These are phyloP conservation scores for Calcarisporium arbuscula DNA, from an alignment of 2,329 filamentous ascomycete species.

Conservation along the genomic window DNA sequence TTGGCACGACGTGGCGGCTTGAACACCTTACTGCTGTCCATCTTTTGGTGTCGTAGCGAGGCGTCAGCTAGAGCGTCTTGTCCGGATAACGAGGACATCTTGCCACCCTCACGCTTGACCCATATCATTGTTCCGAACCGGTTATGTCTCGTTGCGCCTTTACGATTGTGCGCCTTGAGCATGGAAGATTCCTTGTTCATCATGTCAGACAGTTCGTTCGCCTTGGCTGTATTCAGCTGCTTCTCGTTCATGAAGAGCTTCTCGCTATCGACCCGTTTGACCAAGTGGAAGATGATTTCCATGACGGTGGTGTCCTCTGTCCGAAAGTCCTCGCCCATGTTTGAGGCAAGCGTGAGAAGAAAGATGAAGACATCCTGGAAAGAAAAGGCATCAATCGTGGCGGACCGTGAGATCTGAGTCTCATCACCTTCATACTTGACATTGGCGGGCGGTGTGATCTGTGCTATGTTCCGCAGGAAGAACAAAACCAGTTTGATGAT, in stretches of 20 bases:
- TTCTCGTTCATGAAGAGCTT: conserved; percentile 80
- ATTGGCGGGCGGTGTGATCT: conserved; percentile 70
- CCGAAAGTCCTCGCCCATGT: conserved; percentile 89
- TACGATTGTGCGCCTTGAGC: conserved; percentile 68
- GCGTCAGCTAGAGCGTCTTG: conserved; percentile 76
- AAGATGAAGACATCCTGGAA: conserved; percentile 86
- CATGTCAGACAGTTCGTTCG: conserved; percentile 65
- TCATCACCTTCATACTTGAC: conserved; percentile 81
- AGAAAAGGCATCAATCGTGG: conserved; percentile 82
- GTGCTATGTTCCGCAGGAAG: conserved; percentile 80
- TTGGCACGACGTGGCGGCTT: conserved; percentile 65
- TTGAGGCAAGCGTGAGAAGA: conserved; percentile 80
- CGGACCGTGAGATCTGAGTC: conserved; percentile 78
- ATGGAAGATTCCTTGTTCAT: conserved; percentile 81
- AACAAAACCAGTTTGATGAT: conserved; percentile 89
- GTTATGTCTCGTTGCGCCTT: conserved; percentile 81
- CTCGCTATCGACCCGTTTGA: conserved; percentile 80
- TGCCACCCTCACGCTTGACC: conserved; percentile 81
- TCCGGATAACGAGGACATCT: conserved; percentile 79
- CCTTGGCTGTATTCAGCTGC: conserved; percentile 61
- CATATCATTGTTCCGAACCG: conserved; percentile 97
- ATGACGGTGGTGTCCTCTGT: conserved; percentile 83
- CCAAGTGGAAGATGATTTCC: conserved; percentile 85
- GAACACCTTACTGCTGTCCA: conserved; percentile 88
- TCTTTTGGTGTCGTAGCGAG: conserved; percentile 70